Evolutionary conservation across 441 rosid genomes (phyloP), one percentile per base, ranked within the genome.

Genomic region (Capsella rubella): DNA sequence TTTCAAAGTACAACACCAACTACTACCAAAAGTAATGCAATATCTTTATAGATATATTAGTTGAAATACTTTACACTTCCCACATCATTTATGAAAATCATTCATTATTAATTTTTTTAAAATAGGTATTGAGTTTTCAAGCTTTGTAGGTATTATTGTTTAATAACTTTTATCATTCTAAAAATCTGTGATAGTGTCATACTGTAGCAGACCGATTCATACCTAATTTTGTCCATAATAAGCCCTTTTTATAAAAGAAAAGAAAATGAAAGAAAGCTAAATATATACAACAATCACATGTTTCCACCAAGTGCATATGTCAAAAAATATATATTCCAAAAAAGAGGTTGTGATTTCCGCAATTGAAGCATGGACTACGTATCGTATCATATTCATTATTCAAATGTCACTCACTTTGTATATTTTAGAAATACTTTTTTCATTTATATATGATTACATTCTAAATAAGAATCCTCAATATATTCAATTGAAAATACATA

Each of bases 311-410:
- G 15, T 18, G 21, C 53, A 72, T 63, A 72, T 63, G 14, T 46
- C 58, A 16, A 74, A 57, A 21, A 37, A 32, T 31, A 40, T 42
- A 32, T 31, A 40, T 42, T 53, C 55, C 43, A 55, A 63, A 55
- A 54, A 63, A 63, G 61, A 70, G 65, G 71, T 46, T 63, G 71
- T 76, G 76, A 76, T 71, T 76, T 49, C 80, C 80, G 80, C 67
- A 57, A 76, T 76, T 71, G 76, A 56, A 64, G 76, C 76, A 70
- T 76, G 71, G 67, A 64, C 66, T 64, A 64, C 74, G 79, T 69
- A 69, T 49, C 66, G 46, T 69, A 69, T 56, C 71, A 76, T 69
- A 62, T 21, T 21, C 2, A 21, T 21, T 21, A 6, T 69, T 63
- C 53, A 62, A 76, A 63, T 54, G 64, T 61, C 58, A 61, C 58